These are phyloP conservation scores for Colletotrichum acutatum DNA, from an alignment of 2,329 filamentous ascomycete genomes.

Conservation along the genomic window DNA sequence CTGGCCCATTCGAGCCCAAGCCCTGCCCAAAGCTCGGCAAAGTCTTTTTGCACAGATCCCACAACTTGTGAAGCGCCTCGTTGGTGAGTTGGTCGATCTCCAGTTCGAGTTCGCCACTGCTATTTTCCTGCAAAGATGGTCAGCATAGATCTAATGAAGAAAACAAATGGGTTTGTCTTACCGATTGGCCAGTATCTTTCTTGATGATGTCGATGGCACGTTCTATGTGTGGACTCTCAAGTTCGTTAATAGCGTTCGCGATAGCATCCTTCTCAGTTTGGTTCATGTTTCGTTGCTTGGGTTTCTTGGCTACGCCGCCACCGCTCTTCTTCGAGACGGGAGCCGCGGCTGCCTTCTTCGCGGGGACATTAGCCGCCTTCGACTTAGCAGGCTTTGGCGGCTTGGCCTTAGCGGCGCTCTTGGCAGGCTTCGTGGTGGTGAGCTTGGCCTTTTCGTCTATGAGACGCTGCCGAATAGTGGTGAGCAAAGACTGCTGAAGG, in stretches of 20 bases:
- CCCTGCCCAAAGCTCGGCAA: slow-evolving; percentile 54
- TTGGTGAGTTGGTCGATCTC: slow-evolving; percentile 68
- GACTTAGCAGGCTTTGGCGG: slow-evolving; percentile 66
- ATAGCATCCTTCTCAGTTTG: slow-evolving; percentile 92
- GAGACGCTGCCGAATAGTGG: slow-evolving; percentile 76
- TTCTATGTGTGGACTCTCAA: slow-evolving; percentile 81
- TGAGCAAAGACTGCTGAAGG: slow-evolving; percentile 71
- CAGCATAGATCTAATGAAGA: slow-evolving; percentile 41
- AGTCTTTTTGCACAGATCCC: slow-evolving; percentile 57
- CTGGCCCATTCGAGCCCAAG: slow-evolving; percentile 38
- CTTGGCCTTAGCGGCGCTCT: slow-evolving; percentile 64
- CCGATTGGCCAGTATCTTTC: slow-evolving; percentile 81
- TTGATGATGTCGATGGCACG: slow-evolving; percentile 91
- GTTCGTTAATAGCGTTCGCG: slow-evolving; percentile 83
- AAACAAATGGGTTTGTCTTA: slow-evolving; percentile 52
- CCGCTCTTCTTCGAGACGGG: slow-evolving; percentile 46
- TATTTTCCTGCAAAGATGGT: slow-evolving; percentile 60
- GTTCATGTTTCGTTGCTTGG: slow-evolving; percentile 71
- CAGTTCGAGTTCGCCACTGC: slow-evolving; percentile 67
- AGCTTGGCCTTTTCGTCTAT: slow-evolving; percentile 77
- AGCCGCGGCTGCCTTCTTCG: slow-evolving; percentile 55
- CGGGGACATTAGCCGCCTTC: slow-evolving; percentile 46
- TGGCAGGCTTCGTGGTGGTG: slow-evolving; percentile 63
- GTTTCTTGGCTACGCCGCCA: slow-evolving; percentile 58
- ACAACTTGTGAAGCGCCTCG: slow-evolving; percentile 65